These are phyloP conservation scores for Dendryphion nanum DNA, from an alignment of 2,329 filamentous ascomycete genomes.

Conservation along the genomic window DNA sequence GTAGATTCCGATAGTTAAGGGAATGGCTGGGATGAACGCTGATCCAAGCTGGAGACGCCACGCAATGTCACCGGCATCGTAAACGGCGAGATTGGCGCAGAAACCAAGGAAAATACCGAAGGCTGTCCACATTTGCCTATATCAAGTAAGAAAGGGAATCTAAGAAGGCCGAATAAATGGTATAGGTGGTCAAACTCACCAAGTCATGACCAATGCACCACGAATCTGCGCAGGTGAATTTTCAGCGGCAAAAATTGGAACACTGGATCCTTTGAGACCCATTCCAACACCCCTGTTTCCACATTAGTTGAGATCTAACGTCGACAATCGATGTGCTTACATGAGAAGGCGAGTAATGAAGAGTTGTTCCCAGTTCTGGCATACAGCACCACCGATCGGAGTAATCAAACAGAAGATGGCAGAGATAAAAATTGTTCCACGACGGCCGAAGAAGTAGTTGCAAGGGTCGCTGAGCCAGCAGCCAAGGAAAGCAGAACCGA, in stretches of 20 bases:
- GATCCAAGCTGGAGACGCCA: constrained; percentile 23
- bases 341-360: constrained; percentile 1
- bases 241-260: constrained; percentile 43
- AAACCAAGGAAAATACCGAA: constrained; percentile 24
- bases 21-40: constrained; percentile 18
- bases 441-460: constrained; percentile 26
- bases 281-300: constrained; percentile 41
- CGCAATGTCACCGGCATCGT: constrained; percentile 12
- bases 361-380: constrained; percentile 17
- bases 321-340: too few species aligned
- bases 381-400: constrained; percentile 21
- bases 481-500: constrained; percentile 26
- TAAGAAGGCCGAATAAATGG: too few species aligned
- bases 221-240: constrained; percentile 39
- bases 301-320: too few species aligned
- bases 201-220: constrained; percentile 41
- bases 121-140: constrained; percentile 1
- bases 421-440: constrained; percentile 29
- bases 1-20: constrained; percentile 15
- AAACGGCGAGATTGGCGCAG: constrained; percentile 8
- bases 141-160: too few species aligned
- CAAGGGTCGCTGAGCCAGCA: constrained; percentile 27
- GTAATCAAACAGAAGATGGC: constrained; percentile 23
- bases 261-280: constrained; percentile 39
- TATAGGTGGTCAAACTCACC: too few species aligned